phyloP scores from a whole-genome alignment of 1,139 yeast species.

The Blastobotrys ciferrii region DNA sequence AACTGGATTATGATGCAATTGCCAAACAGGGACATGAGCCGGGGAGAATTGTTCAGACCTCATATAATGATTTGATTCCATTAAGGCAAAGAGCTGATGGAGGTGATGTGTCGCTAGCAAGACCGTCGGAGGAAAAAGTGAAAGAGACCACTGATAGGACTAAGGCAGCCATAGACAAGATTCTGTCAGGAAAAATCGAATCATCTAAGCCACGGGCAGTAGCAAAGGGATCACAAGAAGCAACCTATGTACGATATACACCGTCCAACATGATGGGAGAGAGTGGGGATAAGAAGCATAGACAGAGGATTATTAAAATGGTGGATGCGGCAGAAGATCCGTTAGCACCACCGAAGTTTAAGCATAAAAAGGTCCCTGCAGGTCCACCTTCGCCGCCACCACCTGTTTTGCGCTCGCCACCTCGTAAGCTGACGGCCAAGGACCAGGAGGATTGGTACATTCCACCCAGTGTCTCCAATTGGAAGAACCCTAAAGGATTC shows the following conservation, averaged over 20 bases:
- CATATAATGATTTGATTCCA: constrained; percentile 48
- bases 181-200: constrained; percentile 42
- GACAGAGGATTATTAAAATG: constrained; percentile 50
- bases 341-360: constrained; percentile 77
- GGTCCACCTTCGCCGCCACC: constrained; percentile 57
- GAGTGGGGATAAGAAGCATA: constrained; percentile 14
- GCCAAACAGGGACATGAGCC: constrained; percentile 38
- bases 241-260: constrained; percentile 49
- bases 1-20: constrained; percentile 36
- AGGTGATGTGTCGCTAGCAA: constrained; percentile 35
- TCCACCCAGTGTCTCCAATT: constrained; percentile 89
- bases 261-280: constrained; percentile 44
- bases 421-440: constrained; percentile 61
- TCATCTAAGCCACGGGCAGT: constrained; percentile 34
- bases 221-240: constrained; percentile 31
- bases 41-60: constrained; percentile 38
- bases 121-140: constrained; percentile 46
- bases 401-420: constrained; percentile 50
- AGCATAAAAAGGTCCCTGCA: constrained; percentile 69
- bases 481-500: constrained; percentile 94
- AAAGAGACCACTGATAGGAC: constrained; percentile 46
- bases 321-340: constrained; percentile 75
- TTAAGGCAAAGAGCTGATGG: constrained; percentile 44
- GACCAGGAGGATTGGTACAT: constrained; percentile 83
- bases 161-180: constrained; percentile 46